Percentiles rank a stretch among this genome's conserved stretches.
These are phyloP conservation scores for Eutrema japonicum DNA, from an alignment of 345 rosid species.

Conservation along the genomic window DNA sequence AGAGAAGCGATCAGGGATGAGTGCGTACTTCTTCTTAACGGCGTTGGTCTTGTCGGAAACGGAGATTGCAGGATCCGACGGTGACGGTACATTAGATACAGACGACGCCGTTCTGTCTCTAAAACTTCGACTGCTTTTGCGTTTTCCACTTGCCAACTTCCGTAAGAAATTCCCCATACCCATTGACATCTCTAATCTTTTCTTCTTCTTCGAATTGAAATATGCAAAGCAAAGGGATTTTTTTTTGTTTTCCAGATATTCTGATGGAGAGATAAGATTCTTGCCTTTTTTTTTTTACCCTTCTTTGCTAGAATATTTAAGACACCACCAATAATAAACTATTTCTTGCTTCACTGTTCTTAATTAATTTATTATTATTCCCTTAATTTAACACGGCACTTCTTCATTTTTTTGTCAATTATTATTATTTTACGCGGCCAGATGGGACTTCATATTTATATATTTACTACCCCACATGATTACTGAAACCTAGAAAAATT, in stretches of 20 bases:
- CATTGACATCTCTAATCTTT: slow-evolving; percentile 31
- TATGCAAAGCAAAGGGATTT: neutral
- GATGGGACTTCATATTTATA: neutral
- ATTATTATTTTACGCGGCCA: neutral
- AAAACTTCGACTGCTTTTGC: slow-evolving; percentile 25
- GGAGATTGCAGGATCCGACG: slow-evolving; percentile 9
- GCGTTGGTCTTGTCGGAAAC: slow-evolving; percentile 30
- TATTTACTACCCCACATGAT: slow-evolving; percentile 5
- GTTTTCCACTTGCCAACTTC: slow-evolving; percentile 35
- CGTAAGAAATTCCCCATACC: slow-evolving; percentile 39
- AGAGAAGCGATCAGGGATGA: slow-evolving; percentile 46
- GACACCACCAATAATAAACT: no score
- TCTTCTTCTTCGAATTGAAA: slow-evolving; percentile 23
- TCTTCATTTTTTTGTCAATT: no score
- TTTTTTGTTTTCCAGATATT: neutral
- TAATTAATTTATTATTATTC: neutral
- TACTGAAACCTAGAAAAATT: neutral
- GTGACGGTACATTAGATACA: slow-evolving; percentile 7
- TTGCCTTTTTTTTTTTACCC: neutral
- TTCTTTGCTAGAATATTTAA: neutral
- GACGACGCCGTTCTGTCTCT: slow-evolving; percentile 16
- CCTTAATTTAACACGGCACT: slow-evolving; percentile 1
- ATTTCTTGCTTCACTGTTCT: slow-evolving; percentile 1
- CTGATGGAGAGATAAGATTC: neutral
- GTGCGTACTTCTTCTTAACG: slow-evolving; percentile 40